phyloP scores from a whole-genome alignment of 352 stramenopile genomes.

The Globisporangium viniferum region DNA sequence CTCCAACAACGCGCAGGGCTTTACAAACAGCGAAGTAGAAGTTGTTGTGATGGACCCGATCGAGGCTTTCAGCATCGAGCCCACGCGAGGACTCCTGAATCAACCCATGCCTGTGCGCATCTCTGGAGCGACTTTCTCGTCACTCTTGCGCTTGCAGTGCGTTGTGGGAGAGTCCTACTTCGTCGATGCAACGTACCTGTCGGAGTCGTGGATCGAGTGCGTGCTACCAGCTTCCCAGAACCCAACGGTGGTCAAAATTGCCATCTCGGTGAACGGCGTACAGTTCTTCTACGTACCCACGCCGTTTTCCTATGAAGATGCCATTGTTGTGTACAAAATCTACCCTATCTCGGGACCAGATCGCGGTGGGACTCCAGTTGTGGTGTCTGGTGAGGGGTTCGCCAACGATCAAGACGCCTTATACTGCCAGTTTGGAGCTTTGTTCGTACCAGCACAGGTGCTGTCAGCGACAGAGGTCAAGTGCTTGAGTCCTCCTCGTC shows the following conservation, averaged over 20 bases:
- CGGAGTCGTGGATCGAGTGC: slow-evolving; percentile 33
- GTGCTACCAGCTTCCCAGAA: slow-evolving; percentile 20
- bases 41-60: slow-evolving; percentile 47
- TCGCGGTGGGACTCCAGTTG: slow-evolving; percentile 36
- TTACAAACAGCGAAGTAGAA: slow-evolving; percentile 75
- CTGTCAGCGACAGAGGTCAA: slow-evolving; percentile 11
- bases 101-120: slow-evolving; percentile 23
- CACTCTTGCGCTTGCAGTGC: slow-evolving; percentile 29
- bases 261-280: slow-evolving; percentile 27
- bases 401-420: slow-evolving; percentile 1
- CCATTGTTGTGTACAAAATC: slow-evolving; percentile 36
- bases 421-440: slow-evolving; percentile 38
- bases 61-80: slow-evolving; percentile 18
- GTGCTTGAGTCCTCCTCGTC: slow-evolving; percentile 29
- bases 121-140: slow-evolving; percentile 20
- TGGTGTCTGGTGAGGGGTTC: slow-evolving; percentile 35
- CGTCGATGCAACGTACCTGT: slow-evolving; percentile 22
- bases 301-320: slow-evolving; percentile 38
- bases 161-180: slow-evolving; percentile 32
- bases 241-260: slow-evolving; percentile 16
- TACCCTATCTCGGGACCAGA: slow-evolving; percentile 39
- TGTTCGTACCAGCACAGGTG: slow-evolving; percentile 25
- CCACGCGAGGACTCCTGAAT: slow-evolving; percentile 21
- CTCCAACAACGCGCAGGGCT: slow-evolving; percentile 91
- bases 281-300: slow-evolving; percentile 26